Evolutionary conservation across 257 asterid genomes (phyloP).

Genomic region (Ilex aquifolium): DNA sequence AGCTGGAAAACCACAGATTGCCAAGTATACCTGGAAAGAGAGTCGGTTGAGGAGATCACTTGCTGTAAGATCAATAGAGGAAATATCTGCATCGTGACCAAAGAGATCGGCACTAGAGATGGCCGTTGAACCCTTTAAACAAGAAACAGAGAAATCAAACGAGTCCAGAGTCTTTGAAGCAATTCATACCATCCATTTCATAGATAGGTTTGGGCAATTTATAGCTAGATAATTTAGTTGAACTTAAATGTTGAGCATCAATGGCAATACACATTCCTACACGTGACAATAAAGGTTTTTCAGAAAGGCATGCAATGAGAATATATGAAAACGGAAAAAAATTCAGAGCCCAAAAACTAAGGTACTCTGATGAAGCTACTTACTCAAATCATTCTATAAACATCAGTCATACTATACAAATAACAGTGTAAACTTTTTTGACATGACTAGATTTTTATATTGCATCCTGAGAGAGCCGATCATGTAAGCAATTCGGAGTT

Average conservation of each 20-base stretch:
- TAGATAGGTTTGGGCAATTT: too few relatives aligned
- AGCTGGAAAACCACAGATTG: not conserved
- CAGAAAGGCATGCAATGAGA: not conserved
- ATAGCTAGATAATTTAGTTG: too few relatives aligned
- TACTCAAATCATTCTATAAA: too few relatives aligned
- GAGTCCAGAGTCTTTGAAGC: not conserved
- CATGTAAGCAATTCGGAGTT: too few relatives aligned
- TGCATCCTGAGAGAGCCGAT: too few relatives aligned
- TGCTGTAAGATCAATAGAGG: slow-evolving; percentile 54
- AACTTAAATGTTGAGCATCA: not conserved
- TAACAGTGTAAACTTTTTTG: too few relatives aligned
- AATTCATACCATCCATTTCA: too few relatives aligned
- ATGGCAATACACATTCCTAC: not conserved
- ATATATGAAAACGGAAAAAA: too few relatives aligned
- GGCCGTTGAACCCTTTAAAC: slow-evolving; percentile 73
- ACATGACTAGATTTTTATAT: too few relatives aligned
- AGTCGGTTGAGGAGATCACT: slow-evolving; percentile 79
- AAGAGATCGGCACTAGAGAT: slow-evolving; percentile 95
- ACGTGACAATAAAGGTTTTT: not conserved
- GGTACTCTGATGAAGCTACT: too few relatives aligned
- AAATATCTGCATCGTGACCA: slow-evolving; percentile 37
- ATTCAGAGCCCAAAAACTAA: too few relatives aligned
- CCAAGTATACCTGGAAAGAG: slow-evolving; percentile 76
- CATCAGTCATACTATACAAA: too few relatives aligned
- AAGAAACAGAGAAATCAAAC: not conserved